These are phyloP conservation scores for Aspergillus fumigatus DNA, from an alignment of 2,329 filamentous ascomycete genomes.

Conservation along the genomic window DNA sequence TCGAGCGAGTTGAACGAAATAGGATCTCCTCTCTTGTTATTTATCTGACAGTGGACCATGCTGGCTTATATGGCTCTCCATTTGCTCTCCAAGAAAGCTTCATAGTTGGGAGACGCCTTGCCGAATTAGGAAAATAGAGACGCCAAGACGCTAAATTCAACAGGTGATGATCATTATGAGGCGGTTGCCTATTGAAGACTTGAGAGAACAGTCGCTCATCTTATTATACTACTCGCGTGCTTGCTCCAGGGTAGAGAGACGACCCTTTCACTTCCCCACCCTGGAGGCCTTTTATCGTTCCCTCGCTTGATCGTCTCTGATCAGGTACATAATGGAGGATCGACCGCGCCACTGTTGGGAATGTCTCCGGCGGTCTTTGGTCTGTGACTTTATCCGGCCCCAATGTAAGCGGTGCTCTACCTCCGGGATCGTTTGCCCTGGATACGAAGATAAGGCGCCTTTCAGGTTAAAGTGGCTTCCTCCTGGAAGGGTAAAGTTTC, in stretches of 20 bases:
- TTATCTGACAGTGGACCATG: background rate
- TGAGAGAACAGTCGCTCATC: too few species aligned
- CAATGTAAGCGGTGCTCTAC: constrained; percentile 35
- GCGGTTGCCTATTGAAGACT: background rate
- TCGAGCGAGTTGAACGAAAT: background rate
- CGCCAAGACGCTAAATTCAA: background rate
- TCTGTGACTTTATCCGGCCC: constrained; percentile 37
- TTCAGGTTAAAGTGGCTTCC: constrained; percentile 31
- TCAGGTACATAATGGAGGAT: background rate
- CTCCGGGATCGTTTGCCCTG: constrained; percentile 35
- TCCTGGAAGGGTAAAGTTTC: constrained; percentile 2
- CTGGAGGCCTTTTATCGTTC: too few species aligned
- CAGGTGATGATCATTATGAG: background rate
- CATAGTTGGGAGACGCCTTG: background rate
- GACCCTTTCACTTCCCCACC: too few species aligned
- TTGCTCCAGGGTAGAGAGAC: too few species aligned
- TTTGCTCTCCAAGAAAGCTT: background rate
- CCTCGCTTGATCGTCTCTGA: too few species aligned
- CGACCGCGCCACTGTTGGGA: constrained; percentile 39
- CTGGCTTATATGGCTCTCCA: background rate
- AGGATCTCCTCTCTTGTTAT: background rate
- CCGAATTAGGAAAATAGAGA: background rate
- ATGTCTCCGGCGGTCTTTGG: constrained; percentile 38
- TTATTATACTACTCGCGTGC: too few species aligned
- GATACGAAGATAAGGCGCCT: constrained; percentile 38